A percentile compares a stretch with the other conserved stretches of the same genome.
phyloP scores from a whole-genome alignment of 495 filamentous ascomycete genomes.

The Diplogelasinospora grovesii region DNA sequence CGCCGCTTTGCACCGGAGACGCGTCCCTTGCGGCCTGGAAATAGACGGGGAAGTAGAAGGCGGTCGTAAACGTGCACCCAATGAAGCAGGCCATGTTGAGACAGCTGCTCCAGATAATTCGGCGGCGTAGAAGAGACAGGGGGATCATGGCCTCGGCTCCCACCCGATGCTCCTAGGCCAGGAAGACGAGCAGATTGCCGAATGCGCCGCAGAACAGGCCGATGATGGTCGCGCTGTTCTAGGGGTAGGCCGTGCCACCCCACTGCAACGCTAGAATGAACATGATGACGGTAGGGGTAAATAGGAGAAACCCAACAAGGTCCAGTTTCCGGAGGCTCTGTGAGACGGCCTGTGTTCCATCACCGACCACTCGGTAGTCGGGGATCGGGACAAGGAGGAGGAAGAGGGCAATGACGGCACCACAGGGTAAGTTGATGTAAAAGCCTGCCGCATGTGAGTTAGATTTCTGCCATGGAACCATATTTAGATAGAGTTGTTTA shows the following conservation, averaged over 20 bases:
- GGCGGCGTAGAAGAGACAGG: slow-evolving; percentile 42
- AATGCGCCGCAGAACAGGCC: slow-evolving; percentile 41
- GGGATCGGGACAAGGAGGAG: slow-evolving; percentile 38
- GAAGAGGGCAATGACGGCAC: slow-evolving; percentile 15
- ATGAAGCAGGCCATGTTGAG: slow-evolving; percentile 46
- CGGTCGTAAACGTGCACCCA: slow-evolving; percentile 47
- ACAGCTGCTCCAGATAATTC: slow-evolving; percentile 46
- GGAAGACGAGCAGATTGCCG: neutral
- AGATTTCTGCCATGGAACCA: neutral
- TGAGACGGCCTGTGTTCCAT: slow-evolving; percentile 14
- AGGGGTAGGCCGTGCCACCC: slow-evolving; percentile 50
- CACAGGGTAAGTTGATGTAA: slow-evolving; percentile 39
- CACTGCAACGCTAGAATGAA: slow-evolving; percentile 54
- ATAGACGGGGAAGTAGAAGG: slow-evolving; percentile 45
- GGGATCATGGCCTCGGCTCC: neutral
- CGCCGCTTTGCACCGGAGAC: slow-evolving; percentile 53
- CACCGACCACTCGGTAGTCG: slow-evolving; percentile 17
- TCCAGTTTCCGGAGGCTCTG: neutral
- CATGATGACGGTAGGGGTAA: slow-evolving; percentile 44
- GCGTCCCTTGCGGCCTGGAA: slow-evolving; percentile 63
- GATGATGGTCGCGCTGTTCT: slow-evolving; percentile 49
- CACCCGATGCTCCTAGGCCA: neutral
- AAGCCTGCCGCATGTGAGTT: slow-evolving; percentile 15
- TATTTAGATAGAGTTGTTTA: neutral
- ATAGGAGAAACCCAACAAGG: slow-evolving; percentile 16